Conservation (phyloP, 371 early-diverging fungal genomes). For the Quaeritorhiza haematococci region DNA sequence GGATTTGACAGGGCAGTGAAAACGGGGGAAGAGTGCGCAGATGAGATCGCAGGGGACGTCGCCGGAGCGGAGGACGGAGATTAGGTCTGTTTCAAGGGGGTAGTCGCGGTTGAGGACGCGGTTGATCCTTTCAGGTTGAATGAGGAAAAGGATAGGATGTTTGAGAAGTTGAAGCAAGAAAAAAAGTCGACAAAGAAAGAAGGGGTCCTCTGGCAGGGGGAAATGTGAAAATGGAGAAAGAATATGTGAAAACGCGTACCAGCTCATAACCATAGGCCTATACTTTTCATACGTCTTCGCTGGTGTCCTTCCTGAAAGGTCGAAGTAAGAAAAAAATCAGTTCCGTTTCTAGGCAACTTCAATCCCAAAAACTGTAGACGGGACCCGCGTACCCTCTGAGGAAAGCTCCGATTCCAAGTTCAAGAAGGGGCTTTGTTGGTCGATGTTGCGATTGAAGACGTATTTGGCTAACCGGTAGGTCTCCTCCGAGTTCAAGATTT, state of each 20-base stretch:
- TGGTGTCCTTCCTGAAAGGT: no score
- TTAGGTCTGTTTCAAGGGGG: conserved; percentile 20
- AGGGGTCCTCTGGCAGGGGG: conserved; percentile 2
- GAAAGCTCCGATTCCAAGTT: no score
- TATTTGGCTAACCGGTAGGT: conserved; percentile 35
- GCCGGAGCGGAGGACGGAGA: conserved; percentile 32
- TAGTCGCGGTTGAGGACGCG: conserved; percentile 4
- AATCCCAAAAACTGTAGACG: no score
- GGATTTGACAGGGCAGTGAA: conserved; percentile 35
- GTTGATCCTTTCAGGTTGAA: neutral
- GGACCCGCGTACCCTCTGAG: no score
- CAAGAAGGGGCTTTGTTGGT: conserved; percentile 18
- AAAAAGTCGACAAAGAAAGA: no score
- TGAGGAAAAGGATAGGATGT: neutral
- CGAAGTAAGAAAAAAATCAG: no score
- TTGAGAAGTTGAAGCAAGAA: no score
- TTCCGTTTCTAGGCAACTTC: no score
- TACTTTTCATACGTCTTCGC: conserved; percentile 31
- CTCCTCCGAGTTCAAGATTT: conserved; percentile 34
- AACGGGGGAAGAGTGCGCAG: conserved; percentile 30
- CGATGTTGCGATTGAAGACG: neutral
- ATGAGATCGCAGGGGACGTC: conserved; percentile 37
- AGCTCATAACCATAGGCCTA: conserved; percentile 26
- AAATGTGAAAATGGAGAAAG: neutral
- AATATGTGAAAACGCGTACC: conserved; percentile 9